phyloP scores from a whole-genome alignment of 2,329 filamentous ascomycete genomes.

The Diaporthe citrichinensis region DNA sequence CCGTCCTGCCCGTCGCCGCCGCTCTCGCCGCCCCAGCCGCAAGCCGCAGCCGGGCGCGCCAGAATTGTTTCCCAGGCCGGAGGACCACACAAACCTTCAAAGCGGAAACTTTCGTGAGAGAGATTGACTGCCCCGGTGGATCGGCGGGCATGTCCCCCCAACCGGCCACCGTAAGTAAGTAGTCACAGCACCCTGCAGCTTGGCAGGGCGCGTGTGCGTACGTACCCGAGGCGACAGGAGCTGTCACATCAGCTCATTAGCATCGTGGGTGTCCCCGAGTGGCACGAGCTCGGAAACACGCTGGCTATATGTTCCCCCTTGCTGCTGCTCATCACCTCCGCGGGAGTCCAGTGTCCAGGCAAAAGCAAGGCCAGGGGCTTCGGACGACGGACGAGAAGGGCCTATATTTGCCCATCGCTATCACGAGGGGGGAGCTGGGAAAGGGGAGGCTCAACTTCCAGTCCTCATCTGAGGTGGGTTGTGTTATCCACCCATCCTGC shows the following conservation, averaged over 20 bases:
- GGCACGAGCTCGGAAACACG: constrained; percentile 2
- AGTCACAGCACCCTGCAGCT: constrained; percentile 19
- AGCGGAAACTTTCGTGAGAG: constrained; percentile 15
- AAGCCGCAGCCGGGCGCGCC: not conserved
- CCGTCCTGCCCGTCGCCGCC: not conserved
- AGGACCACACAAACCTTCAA: not conserved
- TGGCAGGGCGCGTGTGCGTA: constrained; percentile 12
- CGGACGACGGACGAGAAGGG: constrained; percentile 5
- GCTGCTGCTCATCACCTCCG: constrained; percentile 9
- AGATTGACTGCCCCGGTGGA: not conserved
- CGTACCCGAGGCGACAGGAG: not conserved
- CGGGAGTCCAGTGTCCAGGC: constrained; percentile 1
- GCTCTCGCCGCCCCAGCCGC: not conserved
- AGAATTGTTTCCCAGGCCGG: not conserved
- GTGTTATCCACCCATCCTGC: not conserved
- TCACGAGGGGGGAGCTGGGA: not conserved
- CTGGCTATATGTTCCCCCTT: not conserved
- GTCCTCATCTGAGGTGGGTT: not conserved
- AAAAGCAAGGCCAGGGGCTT: constrained; percentile 6
- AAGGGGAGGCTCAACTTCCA: not conserved
- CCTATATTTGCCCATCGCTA: not conserved
- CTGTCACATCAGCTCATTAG: constrained; percentile 23
- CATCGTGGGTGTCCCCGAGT: not conserved
- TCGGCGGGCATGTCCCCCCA: not conserved
- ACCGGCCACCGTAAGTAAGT: constrained; percentile 6